These are phyloP conservation scores for Rhizophagus prolifer DNA, from an alignment of 192 early-diverging fungal genomes.

Conservation along the genomic window DNA sequence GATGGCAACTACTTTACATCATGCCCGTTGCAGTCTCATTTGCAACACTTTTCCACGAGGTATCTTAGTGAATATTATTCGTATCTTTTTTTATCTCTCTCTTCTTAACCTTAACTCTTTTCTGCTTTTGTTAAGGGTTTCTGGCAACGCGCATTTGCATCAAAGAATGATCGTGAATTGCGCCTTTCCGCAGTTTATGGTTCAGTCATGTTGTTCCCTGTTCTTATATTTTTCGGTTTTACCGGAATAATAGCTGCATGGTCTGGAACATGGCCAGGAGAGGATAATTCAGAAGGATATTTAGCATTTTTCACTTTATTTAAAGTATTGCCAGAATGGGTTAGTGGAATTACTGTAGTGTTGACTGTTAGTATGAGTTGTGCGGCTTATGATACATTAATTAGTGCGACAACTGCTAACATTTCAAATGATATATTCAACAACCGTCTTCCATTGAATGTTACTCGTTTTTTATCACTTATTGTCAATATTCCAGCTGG, in stretches of 20 bases:
- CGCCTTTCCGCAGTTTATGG: constrained; percentile 48
- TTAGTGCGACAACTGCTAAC: constrained; percentile 58
- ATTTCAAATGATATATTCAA: constrained; percentile 49
- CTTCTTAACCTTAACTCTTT: no score
- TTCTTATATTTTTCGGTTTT: constrained; percentile 53
- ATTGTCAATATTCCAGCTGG: constrained; percentile 49
- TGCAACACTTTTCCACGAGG: constrained; percentile 65
- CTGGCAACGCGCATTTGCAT: constrained; percentile 67
- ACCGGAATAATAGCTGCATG: constrained; percentile 61
- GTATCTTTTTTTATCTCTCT: not conserved
- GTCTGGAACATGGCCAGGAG: constrained; percentile 52
- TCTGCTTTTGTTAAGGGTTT: constrained; percentile 44
- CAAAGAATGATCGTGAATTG: constrained; percentile 56
- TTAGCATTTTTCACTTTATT: constrained; percentile 62
- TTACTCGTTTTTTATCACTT: constrained; percentile 18
- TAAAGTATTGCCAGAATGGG: constrained; percentile 52
- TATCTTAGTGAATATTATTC: constrained; percentile 3
- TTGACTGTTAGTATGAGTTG: constrained; percentile 58
- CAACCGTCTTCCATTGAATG: constrained; percentile 28
- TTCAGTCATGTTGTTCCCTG: constrained; percentile 49
- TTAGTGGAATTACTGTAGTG: constrained; percentile 54
- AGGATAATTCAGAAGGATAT: constrained; percentile 41
- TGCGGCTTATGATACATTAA: constrained; percentile 66
- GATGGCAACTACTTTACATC: constrained; percentile 60
- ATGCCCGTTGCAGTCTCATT: constrained; percentile 55